phyloP scores from a whole-genome alignment of 2,329 filamentous ascomycete species.

The Calonectria montana region DNA sequence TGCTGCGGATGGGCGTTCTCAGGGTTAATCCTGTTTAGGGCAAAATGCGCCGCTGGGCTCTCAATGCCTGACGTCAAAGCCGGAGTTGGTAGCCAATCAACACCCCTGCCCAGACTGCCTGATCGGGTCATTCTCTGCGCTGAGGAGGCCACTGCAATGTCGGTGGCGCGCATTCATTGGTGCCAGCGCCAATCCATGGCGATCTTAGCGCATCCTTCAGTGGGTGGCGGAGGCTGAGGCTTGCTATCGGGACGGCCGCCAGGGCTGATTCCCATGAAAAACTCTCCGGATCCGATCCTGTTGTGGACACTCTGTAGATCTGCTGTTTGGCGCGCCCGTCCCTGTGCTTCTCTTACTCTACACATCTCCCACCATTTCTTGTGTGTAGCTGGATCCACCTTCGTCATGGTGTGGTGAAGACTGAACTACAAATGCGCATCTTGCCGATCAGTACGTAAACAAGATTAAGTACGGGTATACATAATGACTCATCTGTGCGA shows the following conservation, averaged over 20 bases:
- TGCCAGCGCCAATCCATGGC: not conserved
- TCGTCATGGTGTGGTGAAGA: not conserved
- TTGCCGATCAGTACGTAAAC: not conserved
- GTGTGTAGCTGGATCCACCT: not conserved
- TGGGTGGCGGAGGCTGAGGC: not conserved
- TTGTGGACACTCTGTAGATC: not conserved
- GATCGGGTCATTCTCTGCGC: not conserved
- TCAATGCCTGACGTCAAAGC: not conserved
- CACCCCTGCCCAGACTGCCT: not conserved
- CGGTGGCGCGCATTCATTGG: not conserved
- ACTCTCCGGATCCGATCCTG: not conserved
- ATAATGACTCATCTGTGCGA: not conserved
- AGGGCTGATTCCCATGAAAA: not conserved
- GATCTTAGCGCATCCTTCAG: not conserved
- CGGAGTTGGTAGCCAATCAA: not conserved
- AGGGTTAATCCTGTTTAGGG: not conserved
- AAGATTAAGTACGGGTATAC: not conserved
- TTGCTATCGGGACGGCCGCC: not conserved
- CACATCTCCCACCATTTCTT: no score
- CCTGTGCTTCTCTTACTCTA: not conserved
- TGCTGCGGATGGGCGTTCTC: not conserved
- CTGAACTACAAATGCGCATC: not conserved
- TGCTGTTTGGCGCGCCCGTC: not conserved
- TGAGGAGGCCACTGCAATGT: not conserved
- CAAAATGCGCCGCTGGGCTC: not conserved